Percentiles rank a stretch among this genome's conserved stretches.
Evolutionary conservation across 257 asterid species (phyloP).

Genomic region (Nemophila menziesii): DNA sequence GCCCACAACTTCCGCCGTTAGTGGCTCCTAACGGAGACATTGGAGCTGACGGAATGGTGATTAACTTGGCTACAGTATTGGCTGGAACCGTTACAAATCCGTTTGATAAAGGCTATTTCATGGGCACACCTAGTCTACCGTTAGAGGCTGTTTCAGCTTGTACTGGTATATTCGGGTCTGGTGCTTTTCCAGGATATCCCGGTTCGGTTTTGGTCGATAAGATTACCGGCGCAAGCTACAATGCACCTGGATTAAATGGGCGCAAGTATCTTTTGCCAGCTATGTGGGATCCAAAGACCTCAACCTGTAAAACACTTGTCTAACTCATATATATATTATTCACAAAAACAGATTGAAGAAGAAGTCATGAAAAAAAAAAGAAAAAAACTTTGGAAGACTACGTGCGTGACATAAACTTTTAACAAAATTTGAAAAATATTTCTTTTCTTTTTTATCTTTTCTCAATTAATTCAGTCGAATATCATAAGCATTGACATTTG

Average conservation of each 20-base stretch:
- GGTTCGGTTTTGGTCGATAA: slow-evolving; percentile 32
- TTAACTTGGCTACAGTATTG: slow-evolving; percentile 31
- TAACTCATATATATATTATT: slow-evolving; percentile 5
- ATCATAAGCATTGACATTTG: no score
- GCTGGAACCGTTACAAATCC: slow-evolving; percentile 42
- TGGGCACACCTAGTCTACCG: slow-evolving; percentile 31
- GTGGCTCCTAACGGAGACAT: slow-evolving; percentile 36
- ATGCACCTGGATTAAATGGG: slow-evolving; percentile 29
- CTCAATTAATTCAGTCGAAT: neutral
- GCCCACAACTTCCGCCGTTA: slow-evolving; percentile 36
- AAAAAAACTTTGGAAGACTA: no score
- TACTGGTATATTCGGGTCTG: slow-evolving; percentile 36
- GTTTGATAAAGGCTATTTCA: slow-evolving; percentile 37
- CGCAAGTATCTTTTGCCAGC: slow-evolving; percentile 38
- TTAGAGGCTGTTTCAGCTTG: slow-evolving; percentile 44
- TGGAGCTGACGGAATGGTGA: slow-evolving; percentile 38
- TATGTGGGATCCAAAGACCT: slow-evolving; percentile 33
- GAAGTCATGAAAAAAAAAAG: no score
- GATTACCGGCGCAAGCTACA: slow-evolving; percentile 35
- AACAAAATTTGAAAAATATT: neutral
- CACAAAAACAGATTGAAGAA: no score
- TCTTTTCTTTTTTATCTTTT: no score
- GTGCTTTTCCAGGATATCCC: slow-evolving; percentile 36
- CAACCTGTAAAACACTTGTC: slow-evolving; percentile 25
- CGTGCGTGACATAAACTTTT: neutral